Conservation (phyloP, 2,329 filamentous ascomycete species). For the Huntiella savannae region DNA sequence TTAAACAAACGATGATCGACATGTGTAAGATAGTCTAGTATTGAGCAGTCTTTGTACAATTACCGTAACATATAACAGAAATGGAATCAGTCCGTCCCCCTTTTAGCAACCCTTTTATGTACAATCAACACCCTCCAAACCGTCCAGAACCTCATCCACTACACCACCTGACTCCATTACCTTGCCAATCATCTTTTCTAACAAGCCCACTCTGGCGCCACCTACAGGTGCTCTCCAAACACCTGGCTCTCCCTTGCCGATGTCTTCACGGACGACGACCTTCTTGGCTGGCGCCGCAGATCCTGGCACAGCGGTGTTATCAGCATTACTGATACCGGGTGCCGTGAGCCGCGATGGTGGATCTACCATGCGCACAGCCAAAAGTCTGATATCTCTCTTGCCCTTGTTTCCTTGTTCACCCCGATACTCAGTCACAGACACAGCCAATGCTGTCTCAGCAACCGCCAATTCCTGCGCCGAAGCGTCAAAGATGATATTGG, state of each 20-base stretch:
- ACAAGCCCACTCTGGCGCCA: constrained; percentile 55
- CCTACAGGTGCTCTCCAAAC: constrained; percentile 78
- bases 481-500: constrained; percentile 88
- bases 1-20: neutral
- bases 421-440: constrained; percentile 47
- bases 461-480: constrained; percentile 81
- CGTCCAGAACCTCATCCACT: constrained; percentile 69
- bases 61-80: neutral
- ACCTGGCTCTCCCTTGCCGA: constrained; percentile 31
- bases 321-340: constrained; percentile 46
- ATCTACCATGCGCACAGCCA: constrained; percentile 55
- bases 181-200: constrained; percentile 57
- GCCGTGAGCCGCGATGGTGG: constrained; percentile 55
- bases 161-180: constrained; percentile 58
- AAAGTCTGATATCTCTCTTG: constrained; percentile 35
- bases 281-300: constrained; percentile 18
- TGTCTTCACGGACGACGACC: constrained; percentile 22
- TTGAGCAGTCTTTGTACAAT: neutral
- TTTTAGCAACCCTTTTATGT: constrained; percentile 20
- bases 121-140: constrained; percentile 57
- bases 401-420: constrained; percentile 16
- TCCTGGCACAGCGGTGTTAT: constrained; percentile 35
- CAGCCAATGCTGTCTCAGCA: constrained; percentile 70
- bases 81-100: constrained; percentile 3
- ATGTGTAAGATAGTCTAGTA: neutral